Conservation (phyloP, 2,329 filamentous ascomycete genomes). For the Trichoderma asperellum region DNA sequence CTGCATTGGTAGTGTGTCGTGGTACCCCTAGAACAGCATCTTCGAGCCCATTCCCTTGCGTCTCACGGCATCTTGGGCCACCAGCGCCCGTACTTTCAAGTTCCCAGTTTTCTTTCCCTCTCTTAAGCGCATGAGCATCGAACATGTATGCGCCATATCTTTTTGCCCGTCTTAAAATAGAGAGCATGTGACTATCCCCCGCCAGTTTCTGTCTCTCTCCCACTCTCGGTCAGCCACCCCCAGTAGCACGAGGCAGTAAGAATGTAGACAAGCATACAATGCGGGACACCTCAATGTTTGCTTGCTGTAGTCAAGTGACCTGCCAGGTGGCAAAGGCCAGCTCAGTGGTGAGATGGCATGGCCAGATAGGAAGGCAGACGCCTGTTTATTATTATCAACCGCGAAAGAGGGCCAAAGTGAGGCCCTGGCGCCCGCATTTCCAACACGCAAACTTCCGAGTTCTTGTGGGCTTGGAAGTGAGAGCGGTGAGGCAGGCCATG, state of each 20-base stretch:
- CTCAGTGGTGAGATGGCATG: constrained; percentile 1
- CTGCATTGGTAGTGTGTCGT: constrained; percentile 16
- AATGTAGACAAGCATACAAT: background rate
- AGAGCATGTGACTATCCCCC: constrained; percentile 14
- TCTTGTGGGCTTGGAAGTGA: background rate
- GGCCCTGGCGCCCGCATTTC: background rate
- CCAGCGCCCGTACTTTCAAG: background rate
- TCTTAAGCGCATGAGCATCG: background rate
- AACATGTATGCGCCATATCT: background rate
- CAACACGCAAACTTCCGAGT: background rate
- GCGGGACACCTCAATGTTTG: constrained; percentile 3
- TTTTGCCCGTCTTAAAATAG: background rate
- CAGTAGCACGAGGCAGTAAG: background rate
- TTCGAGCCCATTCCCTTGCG: constrained; percentile 14
- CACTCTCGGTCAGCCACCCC: background rate
- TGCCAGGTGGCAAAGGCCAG: background rate
- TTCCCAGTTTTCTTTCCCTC: background rate
- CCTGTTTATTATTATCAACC: background rate
- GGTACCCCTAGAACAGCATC: background rate
- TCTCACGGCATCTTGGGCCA: constrained; percentile 15
- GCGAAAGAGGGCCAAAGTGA: constrained; percentile 18
- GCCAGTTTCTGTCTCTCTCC: background rate
- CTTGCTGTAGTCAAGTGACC: background rate
- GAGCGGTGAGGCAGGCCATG: constrained; percentile 16
- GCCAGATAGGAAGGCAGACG: background rate